These are phyloP conservation scores for Linnemannia zychae DNA, from an alignment of 192 early-diverging fungal species.

Conservation along the genomic window DNA sequence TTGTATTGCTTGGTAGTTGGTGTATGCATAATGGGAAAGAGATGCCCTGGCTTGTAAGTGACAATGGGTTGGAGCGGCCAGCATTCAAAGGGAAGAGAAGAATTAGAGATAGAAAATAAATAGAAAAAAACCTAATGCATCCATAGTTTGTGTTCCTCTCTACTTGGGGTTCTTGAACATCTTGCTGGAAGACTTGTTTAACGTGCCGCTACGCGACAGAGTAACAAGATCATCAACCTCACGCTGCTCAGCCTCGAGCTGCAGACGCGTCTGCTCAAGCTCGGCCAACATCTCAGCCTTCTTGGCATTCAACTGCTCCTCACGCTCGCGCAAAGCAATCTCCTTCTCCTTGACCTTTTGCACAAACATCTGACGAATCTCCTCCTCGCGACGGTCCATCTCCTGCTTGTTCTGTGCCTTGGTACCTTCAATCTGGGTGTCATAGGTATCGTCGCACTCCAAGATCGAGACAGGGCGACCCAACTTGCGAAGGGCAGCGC, in stretches of 20 bases:
- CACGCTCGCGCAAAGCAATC: constrained; percentile 53
- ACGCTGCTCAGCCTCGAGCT: constrained; percentile 41
- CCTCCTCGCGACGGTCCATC: constrained; percentile 82
- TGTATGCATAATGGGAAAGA: constrained; percentile 6
- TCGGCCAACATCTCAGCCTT: constrained; percentile 38
- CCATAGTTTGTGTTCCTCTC: background rate
- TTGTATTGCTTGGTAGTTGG: background rate
- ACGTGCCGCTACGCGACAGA: constrained; percentile 30
- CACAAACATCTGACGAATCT: constrained; percentile 74
- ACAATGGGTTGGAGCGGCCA: background rate
- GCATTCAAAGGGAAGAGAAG: background rate
- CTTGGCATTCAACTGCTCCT: constrained; percentile 59
- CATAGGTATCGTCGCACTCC: constrained; percentile 85
- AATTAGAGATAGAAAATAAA: background rate
- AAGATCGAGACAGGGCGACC: constrained; percentile 86
- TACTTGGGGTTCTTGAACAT: constrained; percentile 40
- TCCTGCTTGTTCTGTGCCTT: constrained; percentile 72
- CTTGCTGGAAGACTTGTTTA: constrained; percentile 40
- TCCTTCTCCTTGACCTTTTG: constrained; percentile 65
- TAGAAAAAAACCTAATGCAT: background rate
- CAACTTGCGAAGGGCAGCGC: constrained; percentile 69
- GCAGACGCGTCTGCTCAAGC: constrained; percentile 31
- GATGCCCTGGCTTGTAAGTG: background rate
- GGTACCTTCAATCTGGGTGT: constrained; percentile 76
- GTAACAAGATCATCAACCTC: constrained; percentile 46